Evolutionary conservation across 768 basidiomycete genomes (phyloP).

Genomic region (Candolleomyces efflorescens): DNA sequence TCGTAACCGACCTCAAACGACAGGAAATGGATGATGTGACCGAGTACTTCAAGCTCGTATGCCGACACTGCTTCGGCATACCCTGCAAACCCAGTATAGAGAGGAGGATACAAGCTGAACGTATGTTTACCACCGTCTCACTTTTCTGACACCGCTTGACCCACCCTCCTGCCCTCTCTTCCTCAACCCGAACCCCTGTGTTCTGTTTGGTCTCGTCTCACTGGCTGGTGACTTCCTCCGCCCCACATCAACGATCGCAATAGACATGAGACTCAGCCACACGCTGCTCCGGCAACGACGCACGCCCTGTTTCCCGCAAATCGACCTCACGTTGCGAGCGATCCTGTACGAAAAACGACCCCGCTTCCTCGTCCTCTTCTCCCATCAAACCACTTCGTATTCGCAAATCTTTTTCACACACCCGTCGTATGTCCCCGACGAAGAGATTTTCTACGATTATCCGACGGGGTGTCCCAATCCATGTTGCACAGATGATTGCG

Average conservation of each 20-base stretch:
- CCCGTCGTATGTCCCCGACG: constrained; percentile 62
- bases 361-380: constrained; percentile 74
- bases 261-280: constrained; percentile 66
- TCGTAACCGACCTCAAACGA: constrained; percentile 74
- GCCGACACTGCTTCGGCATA: constrained; percentile 58
- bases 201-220: too few relatives aligned
- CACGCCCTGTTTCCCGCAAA: constrained; percentile 79
- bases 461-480: constrained; percentile 78
- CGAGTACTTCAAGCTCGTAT: constrained; percentile 74
- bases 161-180: constrained; percentile 4
- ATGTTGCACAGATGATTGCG: constrained; percentile 76
- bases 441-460: constrained; percentile 72
- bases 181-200: background rate
- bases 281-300: constrained; percentile 63
- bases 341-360: constrained; percentile 74
- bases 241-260: too few relatives aligned
- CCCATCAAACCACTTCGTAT: constrained; percentile 75
- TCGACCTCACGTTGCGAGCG: constrained; percentile 73
- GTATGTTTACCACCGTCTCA: constrained; percentile 35
- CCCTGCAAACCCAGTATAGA: constrained; percentile 64
- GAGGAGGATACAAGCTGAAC: constrained; percentile 64
- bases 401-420: constrained; percentile 81
- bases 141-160: background rate
- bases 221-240: too few relatives aligned
- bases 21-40: constrained; percentile 80